Evolutionary conservation across 2,329 filamentous ascomycete species (phyloP), one percentile per base, ranked within the genome.

Genomic region (Rasamsonia emersonii): DNA sequence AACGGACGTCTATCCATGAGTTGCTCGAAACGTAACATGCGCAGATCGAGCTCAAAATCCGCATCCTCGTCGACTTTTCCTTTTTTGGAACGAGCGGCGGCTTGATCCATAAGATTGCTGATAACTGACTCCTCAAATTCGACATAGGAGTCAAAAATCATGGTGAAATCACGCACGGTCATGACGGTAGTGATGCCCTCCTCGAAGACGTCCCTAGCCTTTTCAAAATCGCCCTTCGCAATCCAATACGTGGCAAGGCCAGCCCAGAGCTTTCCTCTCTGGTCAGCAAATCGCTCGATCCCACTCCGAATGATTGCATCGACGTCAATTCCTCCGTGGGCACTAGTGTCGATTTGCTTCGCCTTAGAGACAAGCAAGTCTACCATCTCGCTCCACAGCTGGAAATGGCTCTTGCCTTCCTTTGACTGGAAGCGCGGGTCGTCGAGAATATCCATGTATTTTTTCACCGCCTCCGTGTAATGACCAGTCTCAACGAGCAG

Each of bases 121-220:
- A 96, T 94, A 45, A 96, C 81, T 0, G 88, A 89, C 62, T 98
- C 93, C 58, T 98, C 91, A 40, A 95, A 95, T 59, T 98, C 91
- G 18, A 84, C 80, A 51, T 96, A 98, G 0, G 88, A 83, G 58
- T 98, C 91, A 48, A 98, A 98, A 27, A 96, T 81, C 34, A 96
- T 75, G 1, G 88, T 93, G 53, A 98, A 98, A 61, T 98, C 91
- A 35, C 91, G 80, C 26, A 98, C 88, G 2, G 91, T 98, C 89
- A 96, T 96, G 41, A 95, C 93, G 1, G 89, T 96, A 8, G 86
- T 94, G 44, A 96, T 85, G 26, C 85, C 93, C 59, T 96, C 88
- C 60, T 98, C 91, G 44, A 94, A 96, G 3, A 93, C 72, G 56
- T 98, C 91, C 43, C 93, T 72, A 9, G 91, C 88, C 39, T 81